Evolutionary conservation across 169 alveolate species (phyloP), one percentile per base, ranked within the genome.

Genomic region (Plasmodium coatneyi): DNA sequence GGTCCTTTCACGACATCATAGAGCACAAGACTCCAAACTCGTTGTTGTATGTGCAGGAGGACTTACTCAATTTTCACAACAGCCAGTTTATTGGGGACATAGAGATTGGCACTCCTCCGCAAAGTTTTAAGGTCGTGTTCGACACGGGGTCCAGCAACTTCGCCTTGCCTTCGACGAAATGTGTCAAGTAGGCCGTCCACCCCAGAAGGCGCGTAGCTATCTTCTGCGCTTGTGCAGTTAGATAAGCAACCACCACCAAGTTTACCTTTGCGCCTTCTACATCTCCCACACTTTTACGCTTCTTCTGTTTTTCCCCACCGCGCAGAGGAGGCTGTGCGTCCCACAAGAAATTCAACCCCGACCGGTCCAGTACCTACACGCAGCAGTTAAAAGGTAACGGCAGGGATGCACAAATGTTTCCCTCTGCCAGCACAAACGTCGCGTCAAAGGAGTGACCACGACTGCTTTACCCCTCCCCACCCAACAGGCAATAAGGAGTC

Each of bases 1-100:
- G 60, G 5, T 49, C 78, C 36, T 84, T 84, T 32, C 92, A 84
- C 66, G 60, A 30, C 43, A 46, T 49, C 19, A 84, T 84, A 76
- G 92, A 84, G 41, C 34, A 52, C 25, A 84, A 52, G n/a, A 84
- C 46, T 14, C 92, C 92, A 10, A 84, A 84, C 80, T 72, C 84
- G 36, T 84, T 84, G 79, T 46, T 76, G 60, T 84, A 84, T 60
- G 84, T 84, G 41, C 92, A 84, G 82, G 96, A 97, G 87, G 95
- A 96, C 71, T 96, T 97, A 71, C 92, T 95, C 60, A 98, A 98
- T 83, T 98, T 96, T 95, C 98, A 98, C 87, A 98, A 98, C 95
- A 97, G 98, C 81, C 99, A 98, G 60, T 98, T 97, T 80, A 97
- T 98, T 95, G 99, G 98, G 22, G 97, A 97, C 71, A 97, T 98